Conservation (phyloP, 345 rosid genomes). For the Clausena lansium region DNA sequence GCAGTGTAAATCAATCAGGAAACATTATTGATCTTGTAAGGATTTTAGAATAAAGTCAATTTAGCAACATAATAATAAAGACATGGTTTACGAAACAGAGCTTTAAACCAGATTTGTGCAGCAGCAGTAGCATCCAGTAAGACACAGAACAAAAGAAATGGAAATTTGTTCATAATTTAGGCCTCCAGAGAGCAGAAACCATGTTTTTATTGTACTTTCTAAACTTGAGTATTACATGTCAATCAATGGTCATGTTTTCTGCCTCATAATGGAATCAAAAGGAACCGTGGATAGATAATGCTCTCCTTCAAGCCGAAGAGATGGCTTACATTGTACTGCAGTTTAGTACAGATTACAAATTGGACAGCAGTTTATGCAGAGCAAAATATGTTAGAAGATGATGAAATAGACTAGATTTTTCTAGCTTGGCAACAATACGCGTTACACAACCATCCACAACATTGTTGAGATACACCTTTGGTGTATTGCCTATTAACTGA, state of each 20-base stretch:
- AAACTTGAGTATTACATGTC: neutral
- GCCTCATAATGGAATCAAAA: slow-evolving; percentile 51
- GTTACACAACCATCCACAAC: slow-evolving; percentile 61
- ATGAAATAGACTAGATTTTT: slow-evolving; percentile 3
- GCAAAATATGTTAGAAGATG: too few species aligned
- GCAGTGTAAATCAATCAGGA: neutral
- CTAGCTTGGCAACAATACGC: slow-evolving; percentile 61
- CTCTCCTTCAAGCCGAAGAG: slow-evolving; percentile 37
- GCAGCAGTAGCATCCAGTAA: neutral
- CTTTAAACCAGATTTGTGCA: neutral
- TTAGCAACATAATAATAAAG: neutral
- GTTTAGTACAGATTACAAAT: neutral
- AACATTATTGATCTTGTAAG: neutral
- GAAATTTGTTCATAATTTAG: too few species aligned
- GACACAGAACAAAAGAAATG: neutral
- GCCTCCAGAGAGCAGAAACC: too few species aligned
- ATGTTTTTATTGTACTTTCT: too few species aligned
- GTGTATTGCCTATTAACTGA: slow-evolving; percentile 64
- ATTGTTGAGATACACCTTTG: slow-evolving; percentile 60
- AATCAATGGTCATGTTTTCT: slow-evolving; percentile 41
- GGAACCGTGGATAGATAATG: slow-evolving; percentile 56
- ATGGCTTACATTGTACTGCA: neutral
- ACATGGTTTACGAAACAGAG: neutral
- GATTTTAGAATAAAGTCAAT: neutral
- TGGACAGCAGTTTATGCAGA: too few species aligned